Base-by-base conservation (phyloP, 805 yeast genomes). In the Debaryomyces hansenii region DNA sequence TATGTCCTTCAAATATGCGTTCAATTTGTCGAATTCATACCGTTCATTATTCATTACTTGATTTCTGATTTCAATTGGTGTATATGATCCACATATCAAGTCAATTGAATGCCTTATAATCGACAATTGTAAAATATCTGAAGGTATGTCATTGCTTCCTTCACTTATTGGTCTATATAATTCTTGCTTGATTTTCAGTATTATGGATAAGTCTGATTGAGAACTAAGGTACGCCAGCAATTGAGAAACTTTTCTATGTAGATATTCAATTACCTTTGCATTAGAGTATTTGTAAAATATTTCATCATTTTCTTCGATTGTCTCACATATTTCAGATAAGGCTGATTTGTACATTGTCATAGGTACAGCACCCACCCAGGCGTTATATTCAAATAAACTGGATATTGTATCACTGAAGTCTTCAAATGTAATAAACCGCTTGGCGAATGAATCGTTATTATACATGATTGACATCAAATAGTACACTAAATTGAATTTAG, bases 1-100 rank as follows among this genome's bases (percentile, higher is more conserved):
- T 37, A 61, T 40, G 3, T 49, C 47, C 10, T 47, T 32, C 28
- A 62, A 12, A 48, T 61, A 58, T 1, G 38, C 43, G 7, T 55
- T 54, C 28, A 66, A 49, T 21, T 52, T 47, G 14, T 52, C 15
- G 37, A 63, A 66, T 36, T 67, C 60, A 40, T 57, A 45, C 3
- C 46, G 29, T n/a, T 34, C 57, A 5, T 41, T 29, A 5, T 49
- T 42, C 3, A 51, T 20, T 10, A 70, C 56, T 34, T 57, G 51
- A 0, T 51, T 44, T 40, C 64, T 60, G 36, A 74, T 58, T n/a
- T 47, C 51, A 3, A 52, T 43, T 15, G 62, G 59, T 1, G 79
- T 63, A 49, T 72, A 74, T 2, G 79, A 73, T 2, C 58, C 65
- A 43, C 80, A 73, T 5, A 83, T 49, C 24, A 83, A 60, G 21